Evolutionary conservation across 2,329 filamentous ascomycete species (phyloP).

Genomic region (Cadophora gregata): DNA sequence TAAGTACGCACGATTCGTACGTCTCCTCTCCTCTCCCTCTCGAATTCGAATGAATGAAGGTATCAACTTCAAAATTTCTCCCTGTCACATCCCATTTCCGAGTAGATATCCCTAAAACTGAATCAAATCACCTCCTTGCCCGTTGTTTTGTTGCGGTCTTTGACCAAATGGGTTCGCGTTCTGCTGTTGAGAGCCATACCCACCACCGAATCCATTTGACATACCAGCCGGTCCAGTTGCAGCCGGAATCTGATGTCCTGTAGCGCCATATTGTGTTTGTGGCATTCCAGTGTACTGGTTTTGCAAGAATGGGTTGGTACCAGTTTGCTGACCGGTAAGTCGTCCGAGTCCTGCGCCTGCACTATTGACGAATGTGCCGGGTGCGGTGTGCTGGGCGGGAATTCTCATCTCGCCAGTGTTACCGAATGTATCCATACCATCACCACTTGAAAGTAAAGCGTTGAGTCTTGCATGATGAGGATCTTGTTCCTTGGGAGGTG

Average conservation of each 20-base stretch:
- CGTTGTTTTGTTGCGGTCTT: slow-evolving; percentile 52
- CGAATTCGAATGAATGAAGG: slow-evolving; percentile 26
- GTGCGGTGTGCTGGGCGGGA: slow-evolving; percentile 93
- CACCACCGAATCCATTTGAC: slow-evolving; percentile 54
- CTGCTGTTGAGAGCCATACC: slow-evolving; percentile 46
- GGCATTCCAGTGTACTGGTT: slow-evolving; percentile 84
- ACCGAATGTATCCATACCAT: slow-evolving; percentile 96
- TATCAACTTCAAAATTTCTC: background rate
- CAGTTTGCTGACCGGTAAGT: slow-evolving; percentile 63
- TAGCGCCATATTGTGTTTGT: slow-evolving; percentile 55
- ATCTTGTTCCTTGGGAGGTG: slow-evolving; percentile 58
- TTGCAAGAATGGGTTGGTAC: slow-evolving; percentile 88
- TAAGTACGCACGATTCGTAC: background rate
- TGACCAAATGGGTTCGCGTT: slow-evolving; percentile 62
- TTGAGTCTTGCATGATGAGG: slow-evolving; percentile 81
- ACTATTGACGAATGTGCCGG: slow-evolving; percentile 95
- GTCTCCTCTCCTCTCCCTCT: slow-evolving; percentile 2
- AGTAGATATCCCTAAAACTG: slow-evolving; percentile 37
- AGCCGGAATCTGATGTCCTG: slow-evolving; percentile 55
- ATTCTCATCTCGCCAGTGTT: slow-evolving; percentile 97
- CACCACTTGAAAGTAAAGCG: slow-evolving; percentile 81
- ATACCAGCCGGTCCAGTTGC: slow-evolving; percentile 63
- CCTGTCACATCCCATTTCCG: background rate
- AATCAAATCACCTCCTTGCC: slow-evolving; percentile 42
- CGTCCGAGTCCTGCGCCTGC: slow-evolving; percentile 80